Evolutionary conservation across 1,139 yeast genomes (phyloP).

Genomic region (Candida smagusa): DNA sequence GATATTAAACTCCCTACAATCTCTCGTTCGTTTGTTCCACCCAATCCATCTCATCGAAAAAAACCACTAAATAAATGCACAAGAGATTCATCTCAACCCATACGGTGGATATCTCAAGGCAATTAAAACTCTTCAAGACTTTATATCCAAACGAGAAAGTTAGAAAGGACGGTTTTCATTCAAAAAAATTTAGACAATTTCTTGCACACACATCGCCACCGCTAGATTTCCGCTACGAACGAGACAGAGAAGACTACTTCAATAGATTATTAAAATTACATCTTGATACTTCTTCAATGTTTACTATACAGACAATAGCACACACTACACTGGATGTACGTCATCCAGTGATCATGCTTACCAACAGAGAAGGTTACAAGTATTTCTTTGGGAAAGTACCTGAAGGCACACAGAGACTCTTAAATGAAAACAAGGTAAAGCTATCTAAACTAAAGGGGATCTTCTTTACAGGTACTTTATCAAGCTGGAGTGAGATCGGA

Average conservation of each 20-base stretch:
- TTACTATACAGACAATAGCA: constrained; percentile 39
- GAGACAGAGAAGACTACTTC: constrained; percentile 11
- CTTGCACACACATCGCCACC: constrained; percentile 13
- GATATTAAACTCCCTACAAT: too few species aligned
- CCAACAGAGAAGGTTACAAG: constrained; percentile 50
- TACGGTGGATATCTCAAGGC: too few species aligned
- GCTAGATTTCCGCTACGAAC: constrained; percentile 10
- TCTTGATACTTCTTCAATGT: constrained; percentile 27
- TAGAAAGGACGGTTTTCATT: too few species aligned
- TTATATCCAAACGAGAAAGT: too few species aligned
- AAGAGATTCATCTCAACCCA: too few species aligned
- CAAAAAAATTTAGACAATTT: background rate
- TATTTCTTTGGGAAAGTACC: constrained; percentile 78
- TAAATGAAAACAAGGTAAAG: constrained; percentile 53
- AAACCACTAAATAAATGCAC: too few species aligned
- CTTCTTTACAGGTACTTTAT: constrained; percentile 70
- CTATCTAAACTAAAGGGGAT: constrained; percentile 58
- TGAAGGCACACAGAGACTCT: constrained; percentile 80
- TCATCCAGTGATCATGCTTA: constrained; percentile 58
- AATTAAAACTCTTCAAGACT: too few species aligned
- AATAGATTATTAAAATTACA: constrained; percentile 13
- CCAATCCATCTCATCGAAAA: too few species aligned
- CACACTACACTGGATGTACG: constrained; percentile 61
- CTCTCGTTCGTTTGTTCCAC: too few species aligned
- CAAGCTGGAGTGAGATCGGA: constrained; percentile 69